Evolutionary conservation across 2,329 filamentous ascomycete species (phyloP).

Genomic region (Aureobasidium leucospermi): DNA sequence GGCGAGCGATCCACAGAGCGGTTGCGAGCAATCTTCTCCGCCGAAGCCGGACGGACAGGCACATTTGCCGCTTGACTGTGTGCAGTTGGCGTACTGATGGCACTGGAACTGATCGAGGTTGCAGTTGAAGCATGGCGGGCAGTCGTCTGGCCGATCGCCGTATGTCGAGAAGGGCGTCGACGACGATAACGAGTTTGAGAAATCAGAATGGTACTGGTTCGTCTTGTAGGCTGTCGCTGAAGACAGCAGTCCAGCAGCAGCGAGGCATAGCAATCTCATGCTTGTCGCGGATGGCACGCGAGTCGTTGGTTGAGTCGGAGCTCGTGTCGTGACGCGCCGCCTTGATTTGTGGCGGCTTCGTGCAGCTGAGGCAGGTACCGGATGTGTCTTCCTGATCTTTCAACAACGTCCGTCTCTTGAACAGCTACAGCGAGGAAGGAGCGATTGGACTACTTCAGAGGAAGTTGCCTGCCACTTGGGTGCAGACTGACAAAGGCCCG

Average conservation of each 20-base stretch:
- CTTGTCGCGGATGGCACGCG: neutral
- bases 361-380: neutral
- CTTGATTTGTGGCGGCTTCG: neutral
- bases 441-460: neutral
- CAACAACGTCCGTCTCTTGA: neutral
- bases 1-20: conserved; percentile 82
- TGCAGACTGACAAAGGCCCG: neutral
- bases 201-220: conserved; percentile 1
- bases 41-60: conserved; percentile 87
- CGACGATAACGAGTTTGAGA: neutral
- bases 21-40: conserved; percentile 84
- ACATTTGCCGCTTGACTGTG: conserved; percentile 86
- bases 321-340: neutral
- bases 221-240: conserved; percentile 11
- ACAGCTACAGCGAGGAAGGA: neutral
- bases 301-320: neutral
- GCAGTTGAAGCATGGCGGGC: conserved; percentile 95
- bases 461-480: neutral
- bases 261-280: neutral
- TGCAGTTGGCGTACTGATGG: conserved; percentile 83
- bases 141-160: conserved; percentile 66
- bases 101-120: conserved; percentile 87
- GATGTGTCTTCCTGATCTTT: neutral
- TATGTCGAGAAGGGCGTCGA: conserved; percentile 51
- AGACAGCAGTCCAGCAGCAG: neutral